These are phyloP conservation scores for Pittosporum tobira DNA, from an alignment of 129 eudicot genomes.

Conservation along the genomic window DNA sequence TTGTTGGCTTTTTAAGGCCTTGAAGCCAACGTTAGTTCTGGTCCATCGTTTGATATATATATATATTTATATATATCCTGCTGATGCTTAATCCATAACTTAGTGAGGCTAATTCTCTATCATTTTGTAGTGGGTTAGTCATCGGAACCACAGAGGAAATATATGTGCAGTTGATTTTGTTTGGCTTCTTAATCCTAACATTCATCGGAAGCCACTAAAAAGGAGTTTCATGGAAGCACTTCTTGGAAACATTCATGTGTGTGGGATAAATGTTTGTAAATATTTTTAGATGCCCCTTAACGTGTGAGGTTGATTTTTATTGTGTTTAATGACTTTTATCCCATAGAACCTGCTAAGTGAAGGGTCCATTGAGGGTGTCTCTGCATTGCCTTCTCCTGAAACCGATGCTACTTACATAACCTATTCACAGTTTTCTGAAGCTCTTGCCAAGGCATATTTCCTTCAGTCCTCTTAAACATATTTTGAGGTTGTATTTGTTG, in stretches of 20 bases:
- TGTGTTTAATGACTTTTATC: not conserved
- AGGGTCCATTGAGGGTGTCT: not conserved
- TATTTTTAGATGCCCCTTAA: not conserved
- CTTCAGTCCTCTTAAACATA: not conserved
- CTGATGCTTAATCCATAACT: not conserved
- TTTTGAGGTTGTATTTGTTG: not conserved
- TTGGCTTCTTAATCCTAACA: conserved; percentile 21
- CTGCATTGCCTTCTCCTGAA: not conserved
- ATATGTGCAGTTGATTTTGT: conserved; percentile 25
- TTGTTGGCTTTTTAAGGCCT: no score
- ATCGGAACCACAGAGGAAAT: conserved; percentile 26
- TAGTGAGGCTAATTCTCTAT: not conserved
- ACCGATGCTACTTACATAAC: conserved; percentile 9
- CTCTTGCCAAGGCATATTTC: conserved; percentile 19
- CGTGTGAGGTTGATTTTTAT: not conserved
- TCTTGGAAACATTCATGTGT: conserved; percentile 18
- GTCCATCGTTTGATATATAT: no score
- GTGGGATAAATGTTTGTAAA: not conserved
- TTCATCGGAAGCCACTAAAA: conserved; percentile 19
- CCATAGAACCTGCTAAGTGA: conserved; percentile 11
- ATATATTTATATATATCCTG: no score
- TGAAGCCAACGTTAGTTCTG: no score
- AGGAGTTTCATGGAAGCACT: conserved; percentile 23
- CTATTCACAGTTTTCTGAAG: conserved; percentile 14
- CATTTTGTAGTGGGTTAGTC: conserved; percentile 27